Percentiles rank a stretch among this genome's conserved stretches.
Conservation (phyloP, 805 yeast species). For the Metschnikowia cerradonensis region DNA sequence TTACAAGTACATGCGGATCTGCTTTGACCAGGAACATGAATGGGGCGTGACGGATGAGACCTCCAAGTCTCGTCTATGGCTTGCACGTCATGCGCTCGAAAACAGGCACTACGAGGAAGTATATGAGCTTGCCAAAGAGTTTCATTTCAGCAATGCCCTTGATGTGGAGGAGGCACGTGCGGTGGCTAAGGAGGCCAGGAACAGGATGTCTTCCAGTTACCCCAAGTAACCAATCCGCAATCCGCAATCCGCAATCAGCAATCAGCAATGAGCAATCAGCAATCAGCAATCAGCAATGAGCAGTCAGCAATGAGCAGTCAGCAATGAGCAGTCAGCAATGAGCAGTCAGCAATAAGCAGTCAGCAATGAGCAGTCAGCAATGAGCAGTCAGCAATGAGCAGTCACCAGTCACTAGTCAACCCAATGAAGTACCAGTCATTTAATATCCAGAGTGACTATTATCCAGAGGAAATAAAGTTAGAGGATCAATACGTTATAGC, state of each 20-base stretch:
- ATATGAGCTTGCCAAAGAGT: slow-evolving; percentile 65
- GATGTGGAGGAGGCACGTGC: slow-evolving; percentile 87
- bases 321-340: no score
- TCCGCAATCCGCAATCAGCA: neutral
- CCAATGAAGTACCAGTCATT: no score
- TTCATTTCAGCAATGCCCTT: slow-evolving; percentile 67
- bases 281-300: no score
- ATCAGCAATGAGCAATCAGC: no score
- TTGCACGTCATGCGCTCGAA: slow-evolving; percentile 64
- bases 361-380: no score
- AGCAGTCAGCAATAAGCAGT: no score
- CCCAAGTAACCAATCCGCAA: neutral
- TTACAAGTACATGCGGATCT: slow-evolving; percentile 57
- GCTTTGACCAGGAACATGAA: slow-evolving; percentile 59
- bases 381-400: no score
- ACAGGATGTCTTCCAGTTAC: slow-evolving; percentile 35
- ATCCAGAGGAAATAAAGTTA: no score
- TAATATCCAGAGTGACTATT: no score
- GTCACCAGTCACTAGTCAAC: no score
- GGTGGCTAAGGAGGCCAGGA: slow-evolving; percentile 74
- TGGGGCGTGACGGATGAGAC: slow-evolving; percentile 72
- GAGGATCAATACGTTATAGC: no score
- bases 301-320: no score
- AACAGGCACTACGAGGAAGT: slow-evolving; percentile 62
- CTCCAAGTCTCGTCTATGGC: slow-evolving; percentile 79